Base-by-base conservation (phyloP, 2,329 filamentous ascomycete genomes). In the Setomelanomma holmii region DNA sequence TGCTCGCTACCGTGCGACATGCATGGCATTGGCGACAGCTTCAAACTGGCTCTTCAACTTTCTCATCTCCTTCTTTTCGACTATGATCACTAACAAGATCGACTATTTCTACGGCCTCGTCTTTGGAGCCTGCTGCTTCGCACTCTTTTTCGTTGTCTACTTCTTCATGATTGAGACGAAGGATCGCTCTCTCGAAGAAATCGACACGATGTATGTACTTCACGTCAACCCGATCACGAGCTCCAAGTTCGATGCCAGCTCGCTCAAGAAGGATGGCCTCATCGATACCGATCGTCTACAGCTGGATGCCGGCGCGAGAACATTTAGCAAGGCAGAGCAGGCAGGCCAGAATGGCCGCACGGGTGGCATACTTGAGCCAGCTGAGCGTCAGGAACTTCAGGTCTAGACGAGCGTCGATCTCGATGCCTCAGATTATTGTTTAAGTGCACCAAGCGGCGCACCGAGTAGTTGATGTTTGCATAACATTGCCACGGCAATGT, bases 141-240 rank as follows among this genome's bases (percentile, higher is more conserved):
- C 83, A 0, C 88, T 84, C 0, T 84, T 85, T 1, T 59, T 86
- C 0, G 71, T 91, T 24, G 87, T 92, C 39, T 93, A 89, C 78
- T 90, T 93, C 76, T 91, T 91, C 73, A 84, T 92, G 59, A 85
- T 89, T 41, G 89, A 93, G 72, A 88, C 86, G 36, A 87, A 89
- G 71, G 89, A 86, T 51, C 84, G 89, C 6, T 87, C 85, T 0
- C 80, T 93, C 1, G 90, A 93, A 75, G 89, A 93, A 72, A 89
- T 93, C 45, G 90, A 93, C 65, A 82, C 83, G 55, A 84, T 85
- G 80, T 92, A 91, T 59, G 77, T 90, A 33, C 79, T 87, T 44
- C 78, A 78, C 30, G 86, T 90, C 40, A 84, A 79, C 64, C 87
- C 88, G 0, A 85, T 85, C 75, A 84, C 86, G 74, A 87, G 84